A percentile compares a stretch with the other conserved stretches of the same genome.
Evolutionary conservation across 768 basidiomycete species (phyloP).

Genomic region (Boletus patriciae): DNA sequence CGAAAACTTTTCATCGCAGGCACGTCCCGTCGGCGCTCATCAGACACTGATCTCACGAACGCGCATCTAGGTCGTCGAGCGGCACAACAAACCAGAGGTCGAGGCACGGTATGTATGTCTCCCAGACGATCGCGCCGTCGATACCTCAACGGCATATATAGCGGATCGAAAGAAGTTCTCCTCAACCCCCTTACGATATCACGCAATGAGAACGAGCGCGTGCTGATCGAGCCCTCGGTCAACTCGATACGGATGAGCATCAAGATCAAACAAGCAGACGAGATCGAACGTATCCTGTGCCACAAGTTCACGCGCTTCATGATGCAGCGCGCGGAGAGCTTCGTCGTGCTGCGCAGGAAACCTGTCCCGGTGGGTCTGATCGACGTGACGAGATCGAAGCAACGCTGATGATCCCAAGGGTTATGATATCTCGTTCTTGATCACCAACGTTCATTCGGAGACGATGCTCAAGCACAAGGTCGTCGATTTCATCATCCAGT

Average conservation of each 20-base stretch:
- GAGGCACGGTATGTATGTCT: constrained; percentile 67
- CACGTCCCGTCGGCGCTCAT: constrained; percentile 10
- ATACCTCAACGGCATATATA: constrained; percentile 32
- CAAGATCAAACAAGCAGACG: constrained; percentile 99
- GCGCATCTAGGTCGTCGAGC: constrained; percentile 75
- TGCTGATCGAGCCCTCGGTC: constrained; percentile 94
- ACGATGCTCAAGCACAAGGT: constrained; percentile 99
- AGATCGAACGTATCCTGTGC: constrained; percentile 95
- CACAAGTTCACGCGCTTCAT: constrained; percentile 99
- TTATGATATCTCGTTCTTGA: constrained; percentile 97
- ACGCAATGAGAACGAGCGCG: constrained; percentile 95
- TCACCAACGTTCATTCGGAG: constrained; percentile 95
- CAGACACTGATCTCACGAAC: constrained; percentile 3
- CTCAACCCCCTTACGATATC: constrained; percentile 93
- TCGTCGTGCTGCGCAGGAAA: constrained; percentile 93
- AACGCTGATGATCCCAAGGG: constrained; percentile 54
- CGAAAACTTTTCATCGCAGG: constrained; percentile 96
- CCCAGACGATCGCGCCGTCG: not conserved
- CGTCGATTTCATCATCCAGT: constrained; percentile 99
- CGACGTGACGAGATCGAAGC: constrained; percentile 13
- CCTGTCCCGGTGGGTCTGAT: constrained; percentile 70
- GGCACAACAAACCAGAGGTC: constrained; percentile 97
- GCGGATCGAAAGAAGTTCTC: constrained; percentile 90
- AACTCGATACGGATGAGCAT: constrained; percentile 97
- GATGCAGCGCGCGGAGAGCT: constrained; percentile 98